Evolutionary conservation across 2,329 filamentous ascomycete species (phyloP).

Genomic region (Hansfordia pulvinata): DNA sequence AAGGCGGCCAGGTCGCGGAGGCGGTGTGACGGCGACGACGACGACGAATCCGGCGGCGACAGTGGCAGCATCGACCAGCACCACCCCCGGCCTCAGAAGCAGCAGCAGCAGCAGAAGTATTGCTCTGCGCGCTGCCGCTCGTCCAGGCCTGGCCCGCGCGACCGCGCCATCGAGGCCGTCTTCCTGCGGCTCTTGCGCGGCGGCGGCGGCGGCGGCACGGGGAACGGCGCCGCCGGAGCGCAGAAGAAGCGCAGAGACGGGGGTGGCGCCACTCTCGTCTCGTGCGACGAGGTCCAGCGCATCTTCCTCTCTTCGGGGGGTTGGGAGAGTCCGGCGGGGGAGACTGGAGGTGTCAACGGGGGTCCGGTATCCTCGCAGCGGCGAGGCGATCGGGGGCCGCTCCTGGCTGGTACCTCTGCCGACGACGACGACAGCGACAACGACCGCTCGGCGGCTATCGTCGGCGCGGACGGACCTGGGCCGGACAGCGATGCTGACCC

Average conservation of each 20-base stretch:
- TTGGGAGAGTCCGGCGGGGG: no score
- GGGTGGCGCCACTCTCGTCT: conserved; percentile 32
- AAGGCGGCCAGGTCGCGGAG: no score
- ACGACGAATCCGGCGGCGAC: conserved; percentile 3
- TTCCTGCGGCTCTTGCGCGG: conserved; percentile 24
- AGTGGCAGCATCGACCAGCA: conserved; percentile 7
- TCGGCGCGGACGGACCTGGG: no score
- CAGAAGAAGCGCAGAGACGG: conserved; percentile 21
- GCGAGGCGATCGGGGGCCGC: no score
- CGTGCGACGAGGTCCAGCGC: conserved; percentile 33
- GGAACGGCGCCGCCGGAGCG: conserved; percentile 17
- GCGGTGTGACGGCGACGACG: conserved; percentile 12
- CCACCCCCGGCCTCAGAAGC: no score
- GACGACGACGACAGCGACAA: conserved; percentile 3
- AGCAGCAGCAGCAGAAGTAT: no score
- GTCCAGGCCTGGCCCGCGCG: conserved; percentile 32
- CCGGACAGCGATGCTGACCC: no score
- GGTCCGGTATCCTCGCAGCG: no score
- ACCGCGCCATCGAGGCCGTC: conserved; percentile 35
- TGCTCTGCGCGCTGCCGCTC: conserved; percentile 41
- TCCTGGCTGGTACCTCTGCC: no score
- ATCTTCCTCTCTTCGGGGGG: no score
- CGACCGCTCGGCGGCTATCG: background rate
- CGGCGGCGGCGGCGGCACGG: background rate
- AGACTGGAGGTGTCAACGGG: no score